phyloP scores from a whole-genome alignment of 2,329 filamentous ascomycete species.

The Penicillium sp. region DNA sequence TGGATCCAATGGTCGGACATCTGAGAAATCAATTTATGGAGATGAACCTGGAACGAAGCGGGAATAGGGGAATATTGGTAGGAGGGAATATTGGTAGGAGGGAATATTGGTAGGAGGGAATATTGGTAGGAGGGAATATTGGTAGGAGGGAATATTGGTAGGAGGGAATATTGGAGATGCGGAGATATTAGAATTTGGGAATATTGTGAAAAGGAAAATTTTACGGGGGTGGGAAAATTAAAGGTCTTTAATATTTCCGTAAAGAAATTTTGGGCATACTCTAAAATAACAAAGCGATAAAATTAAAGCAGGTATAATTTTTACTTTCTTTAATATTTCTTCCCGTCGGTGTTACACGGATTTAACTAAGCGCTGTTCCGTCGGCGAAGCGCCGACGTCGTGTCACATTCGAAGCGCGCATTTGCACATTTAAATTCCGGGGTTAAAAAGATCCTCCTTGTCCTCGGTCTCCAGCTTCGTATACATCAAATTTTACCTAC shows the following conservation, averaged over 20 bases:
- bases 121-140: neutral
- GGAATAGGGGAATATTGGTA: neutral
- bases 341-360: neutral
- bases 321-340: neutral
- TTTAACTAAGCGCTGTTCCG: neutral
- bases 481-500: no score
- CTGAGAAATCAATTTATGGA: neutral
- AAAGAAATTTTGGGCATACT: neutral
- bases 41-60: neutral
- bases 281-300: neutral
- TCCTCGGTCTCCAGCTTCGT: neutral
- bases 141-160: neutral
- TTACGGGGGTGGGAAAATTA: neutral
- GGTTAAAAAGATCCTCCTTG: neutral
- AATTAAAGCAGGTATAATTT: neutral
- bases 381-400: neutral
- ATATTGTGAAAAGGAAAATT: conserved; percentile 1
- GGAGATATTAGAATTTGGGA: neutral
- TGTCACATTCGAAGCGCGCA: neutral
- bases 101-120: neutral
- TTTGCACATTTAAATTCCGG: neutral
- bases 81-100: neutral
- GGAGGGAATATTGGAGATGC: neutral
- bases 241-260: neutral
- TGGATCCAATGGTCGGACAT: neutral